Evolutionary conservation across 2,329 filamentous ascomycete genomes (phyloP).

Genomic region (Scedosporium aurantiacum): DNA sequence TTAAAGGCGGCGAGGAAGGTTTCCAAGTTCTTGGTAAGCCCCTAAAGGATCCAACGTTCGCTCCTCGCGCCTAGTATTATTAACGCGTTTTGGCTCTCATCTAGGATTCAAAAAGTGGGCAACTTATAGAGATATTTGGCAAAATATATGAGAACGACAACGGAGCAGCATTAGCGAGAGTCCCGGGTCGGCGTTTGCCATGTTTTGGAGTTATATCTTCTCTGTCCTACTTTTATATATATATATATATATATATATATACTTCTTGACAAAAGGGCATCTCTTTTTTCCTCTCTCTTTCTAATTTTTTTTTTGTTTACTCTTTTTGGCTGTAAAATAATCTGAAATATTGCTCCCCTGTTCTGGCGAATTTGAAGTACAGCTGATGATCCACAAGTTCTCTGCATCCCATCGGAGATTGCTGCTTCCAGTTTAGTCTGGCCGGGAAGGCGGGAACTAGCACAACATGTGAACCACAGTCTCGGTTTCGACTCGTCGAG

Average conservation of each 20-base stretch:
- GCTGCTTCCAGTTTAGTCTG: neutral
- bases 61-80: too few species aligned
- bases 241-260: too few species aligned
- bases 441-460: neutral
- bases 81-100: neutral
- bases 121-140: slow-evolving; percentile 44
- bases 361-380: neutral
- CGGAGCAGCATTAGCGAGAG: neutral
- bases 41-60: neutral
- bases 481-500: neutral
- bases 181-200: neutral
- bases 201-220: neutral
- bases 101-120: slow-evolving; percentile 49
- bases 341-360: too few species aligned
- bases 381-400: neutral
- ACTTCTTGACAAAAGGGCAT: too few species aligned
- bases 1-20: slow-evolving; percentile 37
- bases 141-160: slow-evolving; percentile 19
- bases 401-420: neutral
- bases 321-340: too few species aligned
- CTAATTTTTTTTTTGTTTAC: too few species aligned
- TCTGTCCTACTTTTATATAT: neutral
- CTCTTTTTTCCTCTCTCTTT: too few species aligned
- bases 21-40: slow-evolving; percentile 41
- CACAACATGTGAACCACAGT: neutral